These are phyloP conservation scores for Boeremia exigua DNA, from an alignment of 2,329 filamentous ascomycete species.

Conservation along the genomic window DNA sequence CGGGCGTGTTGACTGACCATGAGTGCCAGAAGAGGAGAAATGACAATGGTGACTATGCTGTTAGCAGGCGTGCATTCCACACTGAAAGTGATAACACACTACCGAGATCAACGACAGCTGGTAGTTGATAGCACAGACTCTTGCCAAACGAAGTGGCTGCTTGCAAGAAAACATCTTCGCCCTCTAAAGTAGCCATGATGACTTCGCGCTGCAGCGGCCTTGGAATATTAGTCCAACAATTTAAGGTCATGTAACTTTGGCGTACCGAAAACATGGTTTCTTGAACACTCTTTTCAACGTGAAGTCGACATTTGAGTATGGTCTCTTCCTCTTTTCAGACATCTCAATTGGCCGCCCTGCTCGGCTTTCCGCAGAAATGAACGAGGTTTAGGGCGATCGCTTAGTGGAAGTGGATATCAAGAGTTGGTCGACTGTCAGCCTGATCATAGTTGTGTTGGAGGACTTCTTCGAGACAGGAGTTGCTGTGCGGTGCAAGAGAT, in stretches of 20 bases:
- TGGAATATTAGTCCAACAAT: conserved; percentile 9
- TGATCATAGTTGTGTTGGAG: conserved; percentile 5
- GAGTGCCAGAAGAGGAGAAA: conserved; percentile 85
- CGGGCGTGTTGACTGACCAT: conserved; percentile 66
- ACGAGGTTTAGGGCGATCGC: neutral
- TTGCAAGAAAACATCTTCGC: conserved; percentile 91
- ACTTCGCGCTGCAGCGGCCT: conserved; percentile 88
- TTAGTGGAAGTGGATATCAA: neutral
- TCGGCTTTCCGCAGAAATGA: neutral
- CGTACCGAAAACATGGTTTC: conserved; percentile 74
- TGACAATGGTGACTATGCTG: conserved; percentile 78
- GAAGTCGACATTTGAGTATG: conserved; percentile 69
- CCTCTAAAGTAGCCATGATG: conserved; percentile 78
- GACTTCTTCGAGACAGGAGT: neutral
- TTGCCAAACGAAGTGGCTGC: conserved; percentile 92
- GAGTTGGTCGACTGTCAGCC: neutral
- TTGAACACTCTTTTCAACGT: conserved; percentile 76
- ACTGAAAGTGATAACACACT: conserved; percentile 61
- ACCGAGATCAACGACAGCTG: conserved; percentile 84
- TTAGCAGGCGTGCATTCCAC: conserved; percentile 15
- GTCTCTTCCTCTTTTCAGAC: conserved; percentile 38
- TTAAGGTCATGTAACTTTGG: neutral
- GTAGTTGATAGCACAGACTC: conserved; percentile 90
- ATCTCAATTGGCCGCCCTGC: conserved; percentile 21
- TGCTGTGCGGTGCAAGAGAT: conserved; percentile 6